Conservation (phyloP, 1,139 yeast species). For the Pneumocystis oryctolagi region DNA sequence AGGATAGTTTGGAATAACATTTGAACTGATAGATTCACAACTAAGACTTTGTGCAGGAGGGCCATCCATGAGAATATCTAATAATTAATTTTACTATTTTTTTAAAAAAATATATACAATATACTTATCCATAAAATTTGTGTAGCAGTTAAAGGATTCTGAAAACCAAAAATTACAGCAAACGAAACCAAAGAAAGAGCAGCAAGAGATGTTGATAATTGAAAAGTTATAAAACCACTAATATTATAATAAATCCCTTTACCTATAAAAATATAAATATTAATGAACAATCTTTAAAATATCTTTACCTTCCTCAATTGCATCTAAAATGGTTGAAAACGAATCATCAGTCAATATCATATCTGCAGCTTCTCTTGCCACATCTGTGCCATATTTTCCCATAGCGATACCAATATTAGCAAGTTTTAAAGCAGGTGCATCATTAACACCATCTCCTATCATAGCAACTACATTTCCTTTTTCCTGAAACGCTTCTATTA, state of each 20-base stretch:
- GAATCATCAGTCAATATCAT: conserved; percentile 96
- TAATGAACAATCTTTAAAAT: neutral
- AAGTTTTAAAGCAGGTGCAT: conserved; percentile 93
- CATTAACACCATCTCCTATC: conserved; percentile 99
- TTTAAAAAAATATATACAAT: neutral
- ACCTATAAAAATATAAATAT: conserved; percentile 22
- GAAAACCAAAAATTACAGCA: conserved; percentile 71
- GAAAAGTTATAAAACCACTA: conserved; percentile 86
- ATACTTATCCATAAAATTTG: conserved; percentile 75
- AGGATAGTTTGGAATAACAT: conserved; percentile 89
- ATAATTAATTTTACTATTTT: neutral
- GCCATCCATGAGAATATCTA: conserved; percentile 89
- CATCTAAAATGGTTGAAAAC: conserved; percentile 77
- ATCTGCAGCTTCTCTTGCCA: conserved; percentile 96
- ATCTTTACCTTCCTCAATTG: conserved; percentile 59
- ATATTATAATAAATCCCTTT: conserved; percentile 90
- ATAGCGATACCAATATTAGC: conserved; percentile 96
- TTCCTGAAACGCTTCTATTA: conserved; percentile 78
- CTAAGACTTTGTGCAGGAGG: conserved; percentile 98
- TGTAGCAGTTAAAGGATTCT: conserved; percentile 97
- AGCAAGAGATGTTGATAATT: conserved; percentile 87
- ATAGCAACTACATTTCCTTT: conserved; percentile 94
- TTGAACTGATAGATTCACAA: conserved; percentile 92
- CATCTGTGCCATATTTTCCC: conserved; percentile 96
- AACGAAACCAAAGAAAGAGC: conserved; percentile 80